A percentile compares a stretch with the other conserved stretches of the same genome.
These are phyloP conservation scores for Lojkania enalia DNA, from an alignment of 2,329 filamentous ascomycete genomes.

Conservation along the genomic window DNA sequence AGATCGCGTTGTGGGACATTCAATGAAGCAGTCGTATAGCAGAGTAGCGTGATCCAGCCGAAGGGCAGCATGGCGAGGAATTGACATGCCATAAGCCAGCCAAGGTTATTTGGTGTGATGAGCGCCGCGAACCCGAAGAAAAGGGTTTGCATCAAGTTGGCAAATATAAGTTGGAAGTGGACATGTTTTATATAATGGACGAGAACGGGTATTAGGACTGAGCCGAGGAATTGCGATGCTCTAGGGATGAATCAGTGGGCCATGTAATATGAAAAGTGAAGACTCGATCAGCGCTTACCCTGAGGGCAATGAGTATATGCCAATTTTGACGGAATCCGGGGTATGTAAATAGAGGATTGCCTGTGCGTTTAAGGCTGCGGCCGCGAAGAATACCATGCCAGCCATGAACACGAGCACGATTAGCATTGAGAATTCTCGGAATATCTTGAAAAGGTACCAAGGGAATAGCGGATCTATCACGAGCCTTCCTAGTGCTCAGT, in stretches of 20 bases:
- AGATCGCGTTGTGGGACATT: slow-evolving; percentile 26
- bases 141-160: slow-evolving; percentile 25
- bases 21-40: slow-evolving; percentile 22
- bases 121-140: slow-evolving; percentile 28
- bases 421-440: slow-evolving; percentile 32
- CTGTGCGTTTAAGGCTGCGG: slow-evolving; percentile 24
- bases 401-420: slow-evolving; percentile 32
- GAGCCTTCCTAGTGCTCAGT: too few species aligned
- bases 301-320: slow-evolving; percentile 23
- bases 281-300: slow-evolving; percentile 15
- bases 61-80: slow-evolving; percentile 30
- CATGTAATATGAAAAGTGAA: background rate
- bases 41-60: slow-evolving; percentile 25
- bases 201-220: slow-evolving; percentile 19
- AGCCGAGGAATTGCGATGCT: slow-evolving; percentile 19
- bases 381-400: slow-evolving; percentile 35
- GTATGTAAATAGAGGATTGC: slow-evolving; percentile 25
- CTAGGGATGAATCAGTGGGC: slow-evolving; percentile 7
- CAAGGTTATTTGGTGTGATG: slow-evolving; percentile 21
- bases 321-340: slow-evolving; percentile 22
- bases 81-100: slow-evolving; percentile 24
- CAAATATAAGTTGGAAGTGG: slow-evolving; percentile 22
- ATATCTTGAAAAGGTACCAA: slow-evolving; percentile 30
- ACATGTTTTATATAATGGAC: slow-evolving; percentile 25
- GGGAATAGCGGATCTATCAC: slow-evolving; percentile 37